Evolutionary conservation across 2,329 filamentous ascomycete genomes (phyloP), one percentile per base, ranked within the genome.

Genomic region (Fusarium goolgardi): DNA sequence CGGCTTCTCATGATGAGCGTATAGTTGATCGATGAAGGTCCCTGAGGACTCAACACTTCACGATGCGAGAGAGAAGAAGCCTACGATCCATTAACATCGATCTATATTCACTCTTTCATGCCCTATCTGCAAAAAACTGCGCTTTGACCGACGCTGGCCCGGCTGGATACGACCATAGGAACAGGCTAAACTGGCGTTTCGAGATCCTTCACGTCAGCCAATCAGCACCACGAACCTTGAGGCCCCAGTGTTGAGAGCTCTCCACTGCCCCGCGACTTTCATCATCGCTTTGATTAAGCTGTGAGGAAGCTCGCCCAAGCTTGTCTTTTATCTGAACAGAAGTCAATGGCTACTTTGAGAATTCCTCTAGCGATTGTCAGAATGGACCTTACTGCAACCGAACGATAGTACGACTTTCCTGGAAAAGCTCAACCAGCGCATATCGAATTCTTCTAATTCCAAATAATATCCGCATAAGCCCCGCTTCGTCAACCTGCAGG

Each of bases 181-280:
- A 43, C 65, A 67, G 49, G 57, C 66, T 70, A 51, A 55, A 55
- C 51, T 18, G 46, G 54, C 51, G 45, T 46, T 45, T 53, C 37
- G 40, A 63, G 37, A 44, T 43, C 35, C 32, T 34, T 46, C 21
- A 32, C 21, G 16, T 34, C 32, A 40, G 21, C 66, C 66, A 69
- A 69, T 69, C 62, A 70, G 53, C 46, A 56, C 10, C 32, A 47
- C 43, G 40, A 29, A 50, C 41, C 29, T 41, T 37, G 27, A 47
- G 32, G 54, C 27, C 39, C 31, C 25, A 45, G 39, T 44, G 35
- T 41, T 51, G 20, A 50, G 61, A 50, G 61, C 56, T 67, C 65
- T n/a, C 65, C 66, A 67, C 65, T 69, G 56, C 65, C 65, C 66
- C 65, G 57, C 66, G 66, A 43, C 31, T 69, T 55, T 57, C 45